Evolutionary conservation across 257 asterid genomes (phyloP), one percentile per base, ranked within the genome.

Genomic region (Petunia secreta): DNA sequence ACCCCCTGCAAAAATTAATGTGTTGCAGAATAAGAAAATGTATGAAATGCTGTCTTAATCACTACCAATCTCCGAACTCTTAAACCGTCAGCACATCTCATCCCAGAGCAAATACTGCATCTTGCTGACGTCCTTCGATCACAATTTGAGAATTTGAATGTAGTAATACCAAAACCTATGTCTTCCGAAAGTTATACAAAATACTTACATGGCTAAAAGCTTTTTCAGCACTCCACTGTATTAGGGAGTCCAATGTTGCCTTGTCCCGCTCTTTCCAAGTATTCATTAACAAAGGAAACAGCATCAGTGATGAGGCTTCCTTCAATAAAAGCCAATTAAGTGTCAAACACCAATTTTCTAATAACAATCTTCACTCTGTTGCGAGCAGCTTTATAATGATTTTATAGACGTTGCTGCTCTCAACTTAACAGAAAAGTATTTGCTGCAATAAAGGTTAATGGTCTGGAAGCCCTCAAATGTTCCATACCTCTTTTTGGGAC

Each of bases 181-280:
- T n/a, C 38, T 41, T 67, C 54, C 38, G 8, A 8, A n/a, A 68
- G 8, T n/a, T 65, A 14, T 39, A 13, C 50, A 8, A 62, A 34
- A 62, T 34, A 37, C 43, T 34, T 9, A 34, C 43, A 3, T 62
- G 67, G 43, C 8, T 62, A 62, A 62, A 34, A 62, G 15, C 66
- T 34, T 34, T 36, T 62, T 37, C 41, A 34, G 36, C 6, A 3
- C 25, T 62, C 40, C 40, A 48, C 57, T 44, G 43, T n/a, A 67
- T 8, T 15, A 39, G 1, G 25, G 75, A 43, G 15, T 39, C 14
- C 58, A 44, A 68, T 5, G 15, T 16, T 44, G 57, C 58, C 58
- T n/a, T 37, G 76, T 68, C 55, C 40, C 39, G 43, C 16, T n/a
- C 75, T 68, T 43, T 43, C n/a, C 57, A 43, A 36, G 76, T 57